Evolutionary conservation across 495 filamentous ascomycete species (phyloP), one percentile per base, ranked within the genome.

Genomic region (Aeminium ludgeri): DNA sequence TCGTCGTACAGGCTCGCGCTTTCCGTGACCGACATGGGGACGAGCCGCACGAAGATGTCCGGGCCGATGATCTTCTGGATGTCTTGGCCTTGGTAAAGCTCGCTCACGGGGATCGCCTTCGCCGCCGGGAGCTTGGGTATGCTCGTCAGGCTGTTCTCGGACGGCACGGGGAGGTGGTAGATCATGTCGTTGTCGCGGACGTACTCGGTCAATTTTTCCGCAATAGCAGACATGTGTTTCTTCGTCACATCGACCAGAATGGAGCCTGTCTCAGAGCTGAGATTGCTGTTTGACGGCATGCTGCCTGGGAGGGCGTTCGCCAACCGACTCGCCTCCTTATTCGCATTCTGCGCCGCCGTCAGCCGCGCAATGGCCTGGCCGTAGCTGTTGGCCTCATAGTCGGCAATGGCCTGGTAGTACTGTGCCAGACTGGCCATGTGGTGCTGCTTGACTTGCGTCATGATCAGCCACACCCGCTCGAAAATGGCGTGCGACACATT

Each of bases 181-280:
- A 97, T 95, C 55, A 87, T 94, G 54, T 97, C 89, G 55, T 97
- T 97, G 58, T 97, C 89, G 48, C 95, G 94, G 43, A 70, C 67
- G 45, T 83, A 68, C 41, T 81, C 75, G 10, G 63, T 60, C 18
- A 93, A 64, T 52, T 76, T 81, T 38, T 89, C 78, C 58, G 93
- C 80, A 13, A 94, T 76, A 29, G 75, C 79, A 0, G 74, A 64
- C 10, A 82, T 65, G 48, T 95, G 87, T 43, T 82, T 70, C 58
- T 81, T 92, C 30, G 80, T 79, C 23, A 91, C 70, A 10, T 93
- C 85, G 19, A 70, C 58, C n/a, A 97, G 56, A 37, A 69, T 67
- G 10, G 66, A 36, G 0, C 82, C 83, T 7, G 82, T 75, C 45
- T 97, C 89, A 0, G 82, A 70, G 11, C 71, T 74, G 36, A 97